Conservation (phyloP, 495 filamentous ascomycete species). For the Xeromyces bisporus region DNA sequence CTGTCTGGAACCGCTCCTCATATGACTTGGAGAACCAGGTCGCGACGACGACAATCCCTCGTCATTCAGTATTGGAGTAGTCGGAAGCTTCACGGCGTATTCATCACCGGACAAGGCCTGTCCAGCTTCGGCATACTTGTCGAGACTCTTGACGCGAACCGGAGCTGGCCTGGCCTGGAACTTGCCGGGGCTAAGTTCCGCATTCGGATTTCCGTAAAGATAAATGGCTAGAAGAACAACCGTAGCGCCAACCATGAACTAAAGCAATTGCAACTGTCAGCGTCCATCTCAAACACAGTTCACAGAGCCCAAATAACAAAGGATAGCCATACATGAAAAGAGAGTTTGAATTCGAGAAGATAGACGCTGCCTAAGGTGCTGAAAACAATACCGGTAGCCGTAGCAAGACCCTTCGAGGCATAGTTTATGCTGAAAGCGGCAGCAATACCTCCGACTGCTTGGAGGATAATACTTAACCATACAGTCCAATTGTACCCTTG, state of each 20-base stretch:
- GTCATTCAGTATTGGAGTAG: slow-evolving; percentile 34
- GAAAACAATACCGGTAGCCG: slow-evolving; percentile 72
- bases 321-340: slow-evolving; percentile 51
- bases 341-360: slow-evolving; percentile 67
- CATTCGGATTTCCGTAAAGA: slow-evolving; percentile 47
- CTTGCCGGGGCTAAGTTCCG: slow-evolving; percentile 19
- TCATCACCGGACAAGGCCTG: slow-evolving; percentile 33
- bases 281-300: no score
- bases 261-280: slow-evolving; percentile 10
- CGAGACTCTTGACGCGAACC: slow-evolving; percentile 57
- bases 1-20: slow-evolving; percentile 25
- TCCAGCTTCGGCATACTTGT: slow-evolving; percentile 40
- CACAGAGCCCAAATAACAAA: no score
- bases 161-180: slow-evolving; percentile 45
- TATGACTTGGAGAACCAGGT: slow-evolving; percentile 46
- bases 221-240: slow-evolving; percentile 68
- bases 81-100: slow-evolving; percentile 35
- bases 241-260: slow-evolving; percentile 70
- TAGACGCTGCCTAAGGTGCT: slow-evolving; percentile 70
- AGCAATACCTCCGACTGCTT: slow-evolving; percentile 68
- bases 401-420: slow-evolving; percentile 78
- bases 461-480: slow-evolving; percentile 67
- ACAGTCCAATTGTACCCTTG: slow-evolving; percentile 84
- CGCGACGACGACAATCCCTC: slow-evolving; percentile 45
- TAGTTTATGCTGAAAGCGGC: slow-evolving; percentile 75